A percentile compares a stretch with the other conserved stretches of the same genome.
phyloP scores from a whole-genome alignment of 257 asterid genomes.

The Rhazya stricta region DNA sequence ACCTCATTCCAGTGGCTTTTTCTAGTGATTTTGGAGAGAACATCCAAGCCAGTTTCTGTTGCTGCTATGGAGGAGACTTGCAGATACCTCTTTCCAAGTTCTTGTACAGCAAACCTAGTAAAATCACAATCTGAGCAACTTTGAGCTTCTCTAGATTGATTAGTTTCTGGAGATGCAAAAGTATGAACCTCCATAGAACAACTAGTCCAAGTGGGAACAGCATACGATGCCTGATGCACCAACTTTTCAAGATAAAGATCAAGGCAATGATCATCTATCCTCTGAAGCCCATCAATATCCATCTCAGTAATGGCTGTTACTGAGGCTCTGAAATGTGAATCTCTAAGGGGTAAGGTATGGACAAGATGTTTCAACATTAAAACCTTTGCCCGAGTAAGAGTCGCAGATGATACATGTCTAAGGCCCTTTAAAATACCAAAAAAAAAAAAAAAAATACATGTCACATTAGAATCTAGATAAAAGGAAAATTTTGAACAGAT shows the following conservation, averaged over 20 bases:
- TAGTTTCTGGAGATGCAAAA: slow-evolving; percentile 19
- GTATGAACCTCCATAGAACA: slow-evolving; percentile 17
- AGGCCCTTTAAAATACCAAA: slow-evolving; percentile 43
- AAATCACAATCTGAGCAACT: slow-evolving; percentile 28
- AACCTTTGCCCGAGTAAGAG: slow-evolving; percentile 42
- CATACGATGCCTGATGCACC: slow-evolving; percentile 19
- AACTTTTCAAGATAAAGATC: slow-evolving; percentile 37
- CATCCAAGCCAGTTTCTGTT: slow-evolving; percentile 44
- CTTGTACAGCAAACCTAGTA: slow-evolving; percentile 35
- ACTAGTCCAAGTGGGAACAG: slow-evolving; percentile 19
- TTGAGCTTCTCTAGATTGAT: slow-evolving; percentile 20
- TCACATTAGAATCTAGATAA: neutral
- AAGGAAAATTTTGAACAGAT: neutral
- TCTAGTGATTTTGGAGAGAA: slow-evolving; percentile 35
- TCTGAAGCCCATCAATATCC: slow-evolving; percentile 39
- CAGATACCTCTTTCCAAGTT: slow-evolving; percentile 44
- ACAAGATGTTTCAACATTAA: slow-evolving; percentile 46
- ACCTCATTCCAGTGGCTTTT: slow-evolving; percentile 28
- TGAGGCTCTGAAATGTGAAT: slow-evolving; percentile 53
- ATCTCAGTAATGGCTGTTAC: slow-evolving; percentile 50
- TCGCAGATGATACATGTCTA: slow-evolving; percentile 40
- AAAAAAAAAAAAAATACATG: neutral
- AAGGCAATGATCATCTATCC: slow-evolving; percentile 29
- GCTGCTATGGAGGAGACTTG: slow-evolving; percentile 40
- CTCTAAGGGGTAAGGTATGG: slow-evolving; percentile 58